These are phyloP conservation scores for Musa schizocarpa DNA, from an alignment of 176 grass and related monocot species.

Conservation along the genomic window DNA sequence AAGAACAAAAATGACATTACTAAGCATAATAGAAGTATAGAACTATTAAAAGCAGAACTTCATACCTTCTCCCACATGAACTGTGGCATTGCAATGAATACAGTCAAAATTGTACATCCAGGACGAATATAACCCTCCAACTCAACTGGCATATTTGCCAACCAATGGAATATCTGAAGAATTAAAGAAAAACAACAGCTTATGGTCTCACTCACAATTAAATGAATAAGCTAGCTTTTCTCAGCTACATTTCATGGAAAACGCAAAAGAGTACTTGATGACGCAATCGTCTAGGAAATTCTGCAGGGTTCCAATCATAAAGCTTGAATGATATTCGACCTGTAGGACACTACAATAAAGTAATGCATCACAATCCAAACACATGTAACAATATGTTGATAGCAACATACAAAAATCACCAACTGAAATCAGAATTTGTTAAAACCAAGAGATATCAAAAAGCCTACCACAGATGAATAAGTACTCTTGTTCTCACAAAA, in stretches of 20 bases:
- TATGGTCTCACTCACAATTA: not conserved
- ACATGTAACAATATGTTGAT: conserved; percentile 4
- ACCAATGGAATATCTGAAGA: conserved; percentile 91
- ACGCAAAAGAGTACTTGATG: conserved; percentile 62
- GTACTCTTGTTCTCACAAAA: conserved; percentile 53
- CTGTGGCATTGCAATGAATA: conserved; percentile 93
- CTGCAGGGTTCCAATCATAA: conserved; percentile 98
- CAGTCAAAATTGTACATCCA: conserved; percentile 92
- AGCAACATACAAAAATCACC: not conserved
- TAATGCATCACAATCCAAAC: conserved; percentile 30
- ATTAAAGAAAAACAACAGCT: conserved; percentile 7
- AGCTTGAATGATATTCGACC: conserved; percentile 98
- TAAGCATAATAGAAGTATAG: not conserved
- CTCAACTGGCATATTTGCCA: conserved; percentile 96
- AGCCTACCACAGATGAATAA: conserved; percentile 73
- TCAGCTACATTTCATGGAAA: not conserved
- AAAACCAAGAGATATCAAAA: conserved; percentile 6
- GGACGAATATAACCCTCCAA: conserved; percentile 98
- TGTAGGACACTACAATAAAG: conserved; percentile 82
- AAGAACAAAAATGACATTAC: not conserved
- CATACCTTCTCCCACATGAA: conserved; percentile 91
- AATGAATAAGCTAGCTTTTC: not conserved
- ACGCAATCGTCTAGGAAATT: conserved; percentile 85
- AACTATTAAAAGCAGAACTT: not conserved
- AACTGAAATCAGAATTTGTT: conserved; percentile 5